Evolutionary conservation across 2,329 filamentous ascomycete species (phyloP).

Genomic region (Fonsecaea erecta): DNA sequence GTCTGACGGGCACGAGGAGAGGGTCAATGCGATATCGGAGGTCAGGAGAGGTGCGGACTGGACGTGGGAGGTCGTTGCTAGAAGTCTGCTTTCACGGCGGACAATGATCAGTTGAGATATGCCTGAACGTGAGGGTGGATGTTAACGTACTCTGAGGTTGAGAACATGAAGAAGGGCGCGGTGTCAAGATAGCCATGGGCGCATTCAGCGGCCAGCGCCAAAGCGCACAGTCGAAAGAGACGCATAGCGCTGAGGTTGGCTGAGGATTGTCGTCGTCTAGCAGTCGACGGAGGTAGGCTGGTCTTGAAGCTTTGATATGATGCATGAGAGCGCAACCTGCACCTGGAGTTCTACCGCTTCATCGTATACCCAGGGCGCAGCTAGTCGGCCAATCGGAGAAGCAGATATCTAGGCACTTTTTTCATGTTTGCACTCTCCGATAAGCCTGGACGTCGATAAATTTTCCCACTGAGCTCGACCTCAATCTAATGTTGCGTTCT

Average conservation of each 20-base stretch:
- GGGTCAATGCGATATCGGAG: slow-evolving; percentile 50
- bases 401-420: not conserved
- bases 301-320: slow-evolving; percentile 19
- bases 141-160: slow-evolving; percentile 72
- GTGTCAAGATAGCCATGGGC: slow-evolving; percentile 60
- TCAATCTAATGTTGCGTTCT: not conserved
- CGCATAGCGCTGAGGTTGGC: slow-evolving; percentile 27
- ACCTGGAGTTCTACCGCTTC: slow-evolving; percentile 14
- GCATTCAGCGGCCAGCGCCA: slow-evolving; percentile 33
- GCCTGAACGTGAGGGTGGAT: slow-evolving; percentile 12
- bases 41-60: slow-evolving; percentile 51
- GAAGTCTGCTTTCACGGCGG: slow-evolving; percentile 36
- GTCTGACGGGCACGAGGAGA: slow-evolving; percentile 72
- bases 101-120: slow-evolving; percentile 13
- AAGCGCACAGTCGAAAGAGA: slow-evolving; percentile 28
- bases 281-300: not conserved
- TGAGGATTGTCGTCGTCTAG: slow-evolving; percentile 15
- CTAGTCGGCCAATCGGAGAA: not conserved
- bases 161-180: slow-evolving; percentile 87
- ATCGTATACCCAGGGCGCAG: slow-evolving; percentile 14
- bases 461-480: not conserved
- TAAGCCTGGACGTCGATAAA: not conserved
- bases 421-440: not conserved
- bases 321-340: slow-evolving; percentile 13
- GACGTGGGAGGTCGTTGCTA: slow-evolving; percentile 49